These are phyloP conservation scores for Hypoxylon sp. DNA, from an alignment of 2,329 filamentous ascomycete genomes.

Conservation along the genomic window DNA sequence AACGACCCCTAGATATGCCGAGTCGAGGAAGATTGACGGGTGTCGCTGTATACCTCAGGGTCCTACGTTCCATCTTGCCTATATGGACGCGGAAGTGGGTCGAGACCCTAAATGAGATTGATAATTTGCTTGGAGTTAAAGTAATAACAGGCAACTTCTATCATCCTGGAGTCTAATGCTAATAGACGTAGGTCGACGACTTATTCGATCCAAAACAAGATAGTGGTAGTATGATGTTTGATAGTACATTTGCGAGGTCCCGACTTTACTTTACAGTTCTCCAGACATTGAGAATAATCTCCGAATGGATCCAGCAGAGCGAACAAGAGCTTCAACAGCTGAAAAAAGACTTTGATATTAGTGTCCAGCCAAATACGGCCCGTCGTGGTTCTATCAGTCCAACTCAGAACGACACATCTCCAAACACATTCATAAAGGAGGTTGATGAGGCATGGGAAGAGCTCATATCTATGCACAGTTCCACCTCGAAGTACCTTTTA, in stretches of 20 bases:
- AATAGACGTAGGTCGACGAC: constrained; percentile 27
- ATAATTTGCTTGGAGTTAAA: constrained; percentile 36
- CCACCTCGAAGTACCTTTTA: constrained; percentile 27
- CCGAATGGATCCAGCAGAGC: constrained; percentile 41
- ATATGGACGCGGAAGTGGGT: constrained; percentile 38
- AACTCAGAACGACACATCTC: not conserved
- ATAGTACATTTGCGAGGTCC: constrained; percentile 37
- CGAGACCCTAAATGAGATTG: constrained; percentile 35
- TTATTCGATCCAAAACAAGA: constrained; percentile 33
- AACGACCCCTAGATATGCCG: constrained; percentile 31
- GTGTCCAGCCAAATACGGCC: constrained; percentile 3
- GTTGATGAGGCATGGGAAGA: constrained; percentile 33
- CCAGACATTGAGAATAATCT: constrained; percentile 35
- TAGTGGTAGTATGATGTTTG: constrained; percentile 33
- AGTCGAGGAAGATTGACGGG: constrained; percentile 30
- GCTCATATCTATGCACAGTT: constrained; percentile 20
- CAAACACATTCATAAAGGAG: constrained; percentile 18
- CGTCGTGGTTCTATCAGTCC: constrained; percentile 21
- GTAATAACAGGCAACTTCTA: constrained; percentile 7
- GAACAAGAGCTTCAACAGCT: constrained; percentile 38
- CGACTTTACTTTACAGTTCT: constrained; percentile 40
- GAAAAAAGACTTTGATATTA: constrained; percentile 27
- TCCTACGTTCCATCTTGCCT: constrained; percentile 30
- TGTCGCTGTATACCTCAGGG: constrained; percentile 34
- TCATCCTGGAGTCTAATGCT: not conserved